Evolutionary conservation across 179 eudicot genomes (phyloP), one percentile per base, ranked within the genome.

Genomic region (Spinacia oleracea): DNA sequence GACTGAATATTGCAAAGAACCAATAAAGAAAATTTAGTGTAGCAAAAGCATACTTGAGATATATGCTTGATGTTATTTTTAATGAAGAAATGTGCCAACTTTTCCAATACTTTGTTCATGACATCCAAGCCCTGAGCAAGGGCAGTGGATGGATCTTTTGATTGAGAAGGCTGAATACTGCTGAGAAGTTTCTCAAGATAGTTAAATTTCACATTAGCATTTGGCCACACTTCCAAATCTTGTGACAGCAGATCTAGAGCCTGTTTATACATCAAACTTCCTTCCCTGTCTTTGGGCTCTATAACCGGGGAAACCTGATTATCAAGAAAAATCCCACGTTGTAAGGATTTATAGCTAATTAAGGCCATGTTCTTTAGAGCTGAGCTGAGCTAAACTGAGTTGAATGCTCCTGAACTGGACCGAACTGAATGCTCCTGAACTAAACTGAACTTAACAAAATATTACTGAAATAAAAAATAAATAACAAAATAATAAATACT

Each of bases 191-290:
- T 96, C 88, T 96, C 99, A 75, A 96, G 90, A 78, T 96, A 96
- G 85, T 96, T 96, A 80, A 96, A 96, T 85, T 96, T 96, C 82
- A 96, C 98, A 80, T 96, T 96, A 75, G 99, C 99, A 91, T 86
- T 93, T 70, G 99, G 97, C 99, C 99, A 94, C 84, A 96, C 99
- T 85, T 96, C 99, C 86, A 96, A 85, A 75, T 97, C 99, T 82
- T 91, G 97, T 62, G 97, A 94, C 76, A 96, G 87, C 75, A 96
- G 91, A 80, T 96, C 98, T 79, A 96, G 82, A 79, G 95, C 98
- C 85, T 96, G 99, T 76, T 90, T 96, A 78, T 96, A 96, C 99
- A 96, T 96, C 63, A 87, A 85, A 84, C 90, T 96, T 78, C 97
- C 91, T 85, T 96, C 98, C 89, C 92, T 96, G 84, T 96, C 99